Conservation (phyloP, 1,284 basidiomycete species). For the Afroboletus lepidellus region DNA sequence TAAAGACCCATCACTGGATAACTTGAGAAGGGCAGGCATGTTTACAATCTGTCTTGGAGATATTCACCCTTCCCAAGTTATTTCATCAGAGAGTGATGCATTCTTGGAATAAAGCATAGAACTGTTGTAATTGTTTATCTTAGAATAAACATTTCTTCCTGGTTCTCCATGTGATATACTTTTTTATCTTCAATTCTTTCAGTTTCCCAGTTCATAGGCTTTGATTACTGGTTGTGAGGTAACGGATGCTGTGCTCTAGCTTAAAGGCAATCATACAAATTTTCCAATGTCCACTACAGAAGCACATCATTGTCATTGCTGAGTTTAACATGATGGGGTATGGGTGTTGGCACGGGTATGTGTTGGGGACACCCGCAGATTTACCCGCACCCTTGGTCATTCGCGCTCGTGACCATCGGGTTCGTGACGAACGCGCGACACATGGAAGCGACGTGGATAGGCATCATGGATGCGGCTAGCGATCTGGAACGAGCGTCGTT, state of each 20-base stretch:
- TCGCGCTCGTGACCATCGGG: constrained; percentile 30
- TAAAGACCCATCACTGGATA: background rate
- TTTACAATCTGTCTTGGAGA: background rate
- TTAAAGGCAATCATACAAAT: too few species aligned
- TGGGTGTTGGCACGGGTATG: constrained; percentile 18
- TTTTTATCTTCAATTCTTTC: too few species aligned
- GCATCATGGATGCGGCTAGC: constrained; percentile 24
- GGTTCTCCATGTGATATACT: too few species aligned
- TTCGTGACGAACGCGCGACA: constrained; percentile 31
- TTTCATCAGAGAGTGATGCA: background rate
- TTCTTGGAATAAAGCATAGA: background rate
- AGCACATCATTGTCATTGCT: too few species aligned
- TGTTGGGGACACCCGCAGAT: constrained; percentile 30
- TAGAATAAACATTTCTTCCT: too few species aligned
- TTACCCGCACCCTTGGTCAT: too few species aligned
- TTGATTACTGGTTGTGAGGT: too few species aligned
- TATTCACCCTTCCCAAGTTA: background rate
- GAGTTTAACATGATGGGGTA: too few species aligned
- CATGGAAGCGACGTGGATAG: constrained; percentile 36
- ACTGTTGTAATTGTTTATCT: too few species aligned
- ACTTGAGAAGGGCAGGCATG: constrained; percentile 1
- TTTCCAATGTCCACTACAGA: too few species aligned
- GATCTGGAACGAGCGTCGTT: constrained; percentile 19
- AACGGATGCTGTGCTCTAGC: too few species aligned
- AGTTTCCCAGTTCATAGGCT: too few species aligned